Evolutionary conservation across 2,329 filamentous ascomycete genomes (phyloP).

Genomic region (Claviceps capensis): DNA sequence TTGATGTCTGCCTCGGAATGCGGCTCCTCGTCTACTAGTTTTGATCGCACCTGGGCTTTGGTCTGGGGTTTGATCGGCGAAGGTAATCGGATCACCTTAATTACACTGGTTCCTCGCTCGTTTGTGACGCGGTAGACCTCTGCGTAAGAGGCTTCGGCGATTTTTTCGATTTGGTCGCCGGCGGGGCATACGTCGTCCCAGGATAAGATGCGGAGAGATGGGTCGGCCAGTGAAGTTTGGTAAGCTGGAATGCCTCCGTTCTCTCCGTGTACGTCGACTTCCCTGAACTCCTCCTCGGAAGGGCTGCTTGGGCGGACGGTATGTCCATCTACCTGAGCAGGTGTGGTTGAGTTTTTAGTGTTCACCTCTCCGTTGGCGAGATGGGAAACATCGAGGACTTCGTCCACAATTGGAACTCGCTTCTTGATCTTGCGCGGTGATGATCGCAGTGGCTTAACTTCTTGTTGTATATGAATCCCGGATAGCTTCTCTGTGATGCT

Average conservation of each 20-base stretch:
- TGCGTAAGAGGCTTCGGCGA: conserved; percentile 52
- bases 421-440: conserved; percentile 9
- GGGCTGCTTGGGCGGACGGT: background rate
- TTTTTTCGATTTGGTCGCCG: conserved; percentile 43
- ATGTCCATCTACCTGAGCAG: background rate
- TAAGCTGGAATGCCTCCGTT: conserved; percentile 5
- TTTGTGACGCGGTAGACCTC: conserved; percentile 52
- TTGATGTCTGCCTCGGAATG: conserved; percentile 39
- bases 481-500: conserved; percentile 23
- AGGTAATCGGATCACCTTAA: conserved; percentile 48
- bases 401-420: conserved; percentile 1
- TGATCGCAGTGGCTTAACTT: conserved; percentile 3
- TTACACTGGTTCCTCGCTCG: conserved; percentile 45
- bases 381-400: conserved; percentile 3
- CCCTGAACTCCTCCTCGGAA: too few species aligned
- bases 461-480: conserved; percentile 15
- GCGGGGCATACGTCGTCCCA: conserved; percentile 46
- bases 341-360: too few species aligned
- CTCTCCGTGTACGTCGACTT: background rate
- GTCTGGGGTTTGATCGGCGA: conserved; percentile 46
- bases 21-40: conserved; percentile 45
- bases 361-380: background rate
- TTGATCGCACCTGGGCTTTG: conserved; percentile 38
- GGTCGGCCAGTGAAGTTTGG: conserved; percentile 6
- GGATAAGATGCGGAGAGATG: conserved; percentile 28